Percentiles rank a stretch among this genome's conserved stretches.
Evolutionary conservation across 106 monocot species (phyloP).

Genomic region (Alisma plantagoaquatica): DNA sequence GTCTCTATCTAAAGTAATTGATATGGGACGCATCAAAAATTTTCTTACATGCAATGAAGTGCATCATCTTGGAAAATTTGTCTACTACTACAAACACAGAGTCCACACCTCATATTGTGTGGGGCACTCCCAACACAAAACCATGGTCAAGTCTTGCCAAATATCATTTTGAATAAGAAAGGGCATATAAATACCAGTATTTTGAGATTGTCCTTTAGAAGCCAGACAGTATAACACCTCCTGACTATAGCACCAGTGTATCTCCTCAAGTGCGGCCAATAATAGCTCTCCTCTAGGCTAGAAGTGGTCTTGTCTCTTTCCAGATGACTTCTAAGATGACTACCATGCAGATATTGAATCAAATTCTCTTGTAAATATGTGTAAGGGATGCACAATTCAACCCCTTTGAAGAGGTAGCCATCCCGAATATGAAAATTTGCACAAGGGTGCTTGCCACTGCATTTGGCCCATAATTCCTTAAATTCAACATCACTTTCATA

Average conservation of each 20-base stretch:
- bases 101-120: background rate
- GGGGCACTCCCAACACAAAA: conserved; percentile 4
- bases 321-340: conserved; percentile 3
- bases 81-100: conserved; percentile 3
- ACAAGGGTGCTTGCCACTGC: background rate
- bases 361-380: background rate
- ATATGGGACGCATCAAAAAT: background rate
- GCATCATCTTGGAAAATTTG: conserved; percentile 1
- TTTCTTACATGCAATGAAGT: background rate
- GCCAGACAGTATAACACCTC: background rate
- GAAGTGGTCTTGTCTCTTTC: conserved; percentile 1
- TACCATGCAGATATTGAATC: background rate
- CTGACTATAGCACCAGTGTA: background rate
- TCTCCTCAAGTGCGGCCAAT: conserved; percentile 5
- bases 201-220: background rate
- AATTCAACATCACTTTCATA: background rate
- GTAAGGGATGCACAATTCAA: background rate
- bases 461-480: background rate
- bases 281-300: background rate
- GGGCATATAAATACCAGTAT: background rate
- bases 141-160: conserved; percentile 5
- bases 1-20: background rate
- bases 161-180: background rate
- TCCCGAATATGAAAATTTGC: background rate
- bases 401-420: background rate